Evolutionary conservation across 2,329 filamentous ascomycete genomes (phyloP), one percentile per base, ranked within the genome.

Genomic region (Colletotrichum tamarilloi): DNA sequence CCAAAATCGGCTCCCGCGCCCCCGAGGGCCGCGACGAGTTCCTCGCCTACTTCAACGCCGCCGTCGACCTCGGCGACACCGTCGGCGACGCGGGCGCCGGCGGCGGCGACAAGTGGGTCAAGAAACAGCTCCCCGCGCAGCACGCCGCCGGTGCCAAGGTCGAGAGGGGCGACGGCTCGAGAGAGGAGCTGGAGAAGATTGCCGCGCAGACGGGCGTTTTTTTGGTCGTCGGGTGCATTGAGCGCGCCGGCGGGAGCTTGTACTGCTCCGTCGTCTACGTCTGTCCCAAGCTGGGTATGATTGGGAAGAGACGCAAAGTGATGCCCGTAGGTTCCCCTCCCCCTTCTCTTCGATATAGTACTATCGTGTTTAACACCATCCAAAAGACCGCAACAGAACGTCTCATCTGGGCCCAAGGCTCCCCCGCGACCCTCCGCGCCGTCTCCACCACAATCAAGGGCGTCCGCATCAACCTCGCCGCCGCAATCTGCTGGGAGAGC

Each of bases 401-500:
- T 52, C 85, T 98, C 63, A 90, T 98, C 72, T 98, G 95, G 95
- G 95, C 94, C 0, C 94, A 97, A 80, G 95, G 95, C 53, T 92
- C 92, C 2, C 91, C 95, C 0, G 90, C 90, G 0, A 97, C 94
- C 4, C 88, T 98, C 32, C 90, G 91, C 75, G 95, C 95, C 4
- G 91, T 98, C 1, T 92, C 91, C 30, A 95, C 95, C 1, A 90
- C 87, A 28, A 95, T 98, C 80, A 92, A 92, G 74, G 95, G 94
- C 62, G 90, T 95, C 2, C 91, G 91, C 75, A 84, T 98, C 73
- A 96, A 94, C 69, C 89, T 98, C 73, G 95, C 93, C 0, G 92
- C 93, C 3, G 96, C 95, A 4, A 97, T 98, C 76, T 98, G 95
- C 86, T 98, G 95, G 95, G 95, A 98, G 82, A 98, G 94, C 82